Percentiles rank a stretch among this genome's conserved stretches.
These are phyloP conservation scores for Eurotiales sp. DNA, from an alignment of 2,329 filamentous ascomycete species.

Conservation along the genomic window DNA sequence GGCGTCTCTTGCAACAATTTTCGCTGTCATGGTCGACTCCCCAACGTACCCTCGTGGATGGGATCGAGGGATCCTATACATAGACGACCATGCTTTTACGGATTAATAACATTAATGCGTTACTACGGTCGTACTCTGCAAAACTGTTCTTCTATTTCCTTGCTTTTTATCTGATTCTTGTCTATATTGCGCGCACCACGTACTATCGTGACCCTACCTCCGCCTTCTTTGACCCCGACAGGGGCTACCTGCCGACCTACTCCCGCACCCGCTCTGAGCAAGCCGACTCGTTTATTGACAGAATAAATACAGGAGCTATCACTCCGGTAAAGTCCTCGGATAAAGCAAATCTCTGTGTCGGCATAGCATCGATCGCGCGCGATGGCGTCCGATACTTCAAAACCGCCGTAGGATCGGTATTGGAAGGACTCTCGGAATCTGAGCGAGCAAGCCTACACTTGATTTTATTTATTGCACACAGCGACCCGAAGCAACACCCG, in stretches of 20 bases:
- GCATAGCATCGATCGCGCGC: conserved; percentile 41
- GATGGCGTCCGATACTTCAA: conserved; percentile 39
- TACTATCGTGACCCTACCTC: conserved; percentile 5
- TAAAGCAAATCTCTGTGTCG: conserved; percentile 32
- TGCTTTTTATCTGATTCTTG: background rate
- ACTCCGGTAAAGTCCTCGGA: background rate
- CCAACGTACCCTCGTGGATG: too few relatives aligned
- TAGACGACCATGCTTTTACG: too few relatives aligned
- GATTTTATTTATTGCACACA: conserved; percentile 44
- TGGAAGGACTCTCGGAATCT: conserved; percentile 38
- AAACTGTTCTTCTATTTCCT: conserved; percentile 3
- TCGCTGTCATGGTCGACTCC: too few relatives aligned
- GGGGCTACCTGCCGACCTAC: conserved; percentile 1
- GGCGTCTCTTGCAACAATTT: too few relatives aligned
- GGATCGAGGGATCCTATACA: too few relatives aligned
- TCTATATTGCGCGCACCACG: background rate
- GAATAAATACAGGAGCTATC: background rate
- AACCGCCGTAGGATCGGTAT: conserved; percentile 40
- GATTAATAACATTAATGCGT: too few relatives aligned
- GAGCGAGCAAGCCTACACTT: conserved; percentile 43
- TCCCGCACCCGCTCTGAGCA: conserved; percentile 4
- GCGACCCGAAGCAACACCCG: conserved; percentile 39
- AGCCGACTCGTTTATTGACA: conserved; percentile 3
- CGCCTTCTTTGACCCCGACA: conserved; percentile 8
- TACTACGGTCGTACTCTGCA: conserved; percentile 1